Evolutionary conservation across 305 asterid genomes (phyloP).

Genomic region (Lippia alba): DNA sequence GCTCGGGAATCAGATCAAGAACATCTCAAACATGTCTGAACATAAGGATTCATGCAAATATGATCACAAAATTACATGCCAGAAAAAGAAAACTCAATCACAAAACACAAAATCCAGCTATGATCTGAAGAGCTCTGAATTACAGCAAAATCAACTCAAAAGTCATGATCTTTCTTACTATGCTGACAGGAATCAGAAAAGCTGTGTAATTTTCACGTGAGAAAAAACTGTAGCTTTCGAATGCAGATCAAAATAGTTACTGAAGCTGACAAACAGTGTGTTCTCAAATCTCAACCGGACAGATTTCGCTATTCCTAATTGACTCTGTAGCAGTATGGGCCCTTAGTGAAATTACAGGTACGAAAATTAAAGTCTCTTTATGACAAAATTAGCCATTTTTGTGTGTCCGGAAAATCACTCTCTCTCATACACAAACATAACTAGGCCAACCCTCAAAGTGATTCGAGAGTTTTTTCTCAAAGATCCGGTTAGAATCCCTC

Average conservation of each 20-base stretch:
- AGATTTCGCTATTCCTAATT: not conserved
- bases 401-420: too few species aligned
- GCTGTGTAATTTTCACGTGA: slow-evolving; percentile 13
- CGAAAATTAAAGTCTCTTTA: not conserved
- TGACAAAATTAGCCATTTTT: too few species aligned
- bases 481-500: too few species aligned
- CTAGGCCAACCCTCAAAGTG: too few species aligned
- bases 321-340: not conserved
- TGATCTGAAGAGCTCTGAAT: not conserved
- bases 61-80: not conserved
- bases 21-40: slow-evolving; percentile 4
- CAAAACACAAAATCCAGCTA: not conserved
- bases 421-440: too few species aligned
- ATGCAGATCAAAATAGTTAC: not conserved
- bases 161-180: not conserved
- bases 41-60: slow-evolving; percentile 17
- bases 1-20: not conserved
- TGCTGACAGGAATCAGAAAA: not conserved
- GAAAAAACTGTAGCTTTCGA: not conserved
- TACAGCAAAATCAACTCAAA: slow-evolving; percentile 2
- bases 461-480: too few species aligned
- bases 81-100: not conserved
- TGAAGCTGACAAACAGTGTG: not conserved
- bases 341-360: not conserved
- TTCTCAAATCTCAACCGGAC: not conserved